Percentiles rank a stretch among this genome's conserved stretches.
Conservation (phyloP, 2,329 filamentous ascomycete species). For the Nothophoma quercina region DNA sequence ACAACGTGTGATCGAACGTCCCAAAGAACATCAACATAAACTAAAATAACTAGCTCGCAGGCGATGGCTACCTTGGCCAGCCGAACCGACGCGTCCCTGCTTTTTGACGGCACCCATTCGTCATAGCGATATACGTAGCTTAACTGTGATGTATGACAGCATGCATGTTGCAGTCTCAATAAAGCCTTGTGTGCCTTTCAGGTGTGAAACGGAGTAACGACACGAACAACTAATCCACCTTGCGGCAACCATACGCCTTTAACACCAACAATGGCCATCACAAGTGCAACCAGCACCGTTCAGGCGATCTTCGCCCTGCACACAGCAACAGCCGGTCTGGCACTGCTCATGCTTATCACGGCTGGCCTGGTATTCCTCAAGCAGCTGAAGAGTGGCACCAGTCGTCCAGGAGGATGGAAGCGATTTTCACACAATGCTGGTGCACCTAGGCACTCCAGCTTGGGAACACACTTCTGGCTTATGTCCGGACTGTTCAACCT, state of each 20-base stretch:
- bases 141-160: conserved; percentile 11
- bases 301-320: conserved; percentile 29
- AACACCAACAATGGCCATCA: conserved; percentile 15
- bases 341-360: conserved; percentile 17
- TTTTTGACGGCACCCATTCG: conserved; percentile 7
- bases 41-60: conserved; percentile 2
- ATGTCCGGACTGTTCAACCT: conserved; percentile 25
- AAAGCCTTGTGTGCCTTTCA: conserved; percentile 4
- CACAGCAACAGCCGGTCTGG: conserved; percentile 22
- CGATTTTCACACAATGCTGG: conserved; percentile 7
- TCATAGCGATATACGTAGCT: conserved; percentile 14
- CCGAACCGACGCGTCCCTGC: background rate
- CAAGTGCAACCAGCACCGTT: conserved; percentile 22
- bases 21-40: background rate
- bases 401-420: conserved; percentile 18
- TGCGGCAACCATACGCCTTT: background rate
- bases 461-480: conserved; percentile 24
- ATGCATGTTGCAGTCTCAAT: conserved; percentile 1
- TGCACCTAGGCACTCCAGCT: conserved; percentile 16
- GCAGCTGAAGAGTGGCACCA: conserved; percentile 20
- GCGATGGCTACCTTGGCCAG: conserved; percentile 2
- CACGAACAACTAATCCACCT: background rate
- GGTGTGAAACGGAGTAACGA: background rate
- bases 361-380: conserved; percentile 19
- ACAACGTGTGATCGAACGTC: background rate